A percentile compares a stretch with the other conserved stretches of the same genome.
Conservation (phyloP, 768 basidiomycete species). For the Suillus variegatus region DNA sequence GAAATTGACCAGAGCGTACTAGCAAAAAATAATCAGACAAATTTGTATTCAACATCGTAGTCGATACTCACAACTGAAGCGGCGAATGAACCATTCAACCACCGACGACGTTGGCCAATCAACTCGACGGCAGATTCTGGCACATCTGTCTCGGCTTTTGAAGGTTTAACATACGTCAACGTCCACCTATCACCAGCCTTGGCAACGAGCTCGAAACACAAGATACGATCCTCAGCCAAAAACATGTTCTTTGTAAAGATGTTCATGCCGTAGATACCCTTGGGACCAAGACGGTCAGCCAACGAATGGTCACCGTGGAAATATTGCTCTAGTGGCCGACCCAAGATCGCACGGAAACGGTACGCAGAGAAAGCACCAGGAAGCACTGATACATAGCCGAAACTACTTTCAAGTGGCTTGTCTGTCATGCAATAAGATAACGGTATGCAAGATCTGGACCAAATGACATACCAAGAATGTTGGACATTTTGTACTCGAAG, state of each 20-base stretch:
- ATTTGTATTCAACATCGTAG: neutral
- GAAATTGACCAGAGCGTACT: slow-evolving; percentile 95
- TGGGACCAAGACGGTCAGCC: slow-evolving; percentile 87
- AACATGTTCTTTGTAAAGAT: slow-evolving; percentile 96
- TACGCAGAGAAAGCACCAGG: slow-evolving; percentile 98
- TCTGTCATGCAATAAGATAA: slow-evolving; percentile 44
- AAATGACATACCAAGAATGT: slow-evolving; percentile 70
- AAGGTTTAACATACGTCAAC: slow-evolving; percentile 89
- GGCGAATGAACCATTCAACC: slow-evolving; percentile 96
- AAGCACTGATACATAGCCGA: slow-evolving; percentile 93
- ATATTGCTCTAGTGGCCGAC: slow-evolving; percentile 82
- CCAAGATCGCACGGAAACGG: slow-evolving; percentile 89
- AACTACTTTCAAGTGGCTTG: slow-evolving; percentile 93
- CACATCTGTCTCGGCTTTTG: slow-evolving; percentile 96
- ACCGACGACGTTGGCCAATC: slow-evolving; percentile 93
- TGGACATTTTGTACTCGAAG: slow-evolving; percentile 98
- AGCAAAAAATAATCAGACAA: slow-evolving; percentile 13
- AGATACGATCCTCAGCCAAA: slow-evolving; percentile 92
- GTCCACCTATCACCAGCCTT: slow-evolving; percentile 89
- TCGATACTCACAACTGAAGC: slow-evolving; percentile 73
- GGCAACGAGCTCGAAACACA: slow-evolving; percentile 96
- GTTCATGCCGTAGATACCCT: slow-evolving; percentile 96
- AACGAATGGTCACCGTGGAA: slow-evolving; percentile 89
- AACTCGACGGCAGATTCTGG: slow-evolving; percentile 89
- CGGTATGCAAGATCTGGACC: slow-evolving; percentile 2